Base-by-base conservation (phyloP, 2,329 filamentous ascomycete species). In the Periconia sp. region DNA sequence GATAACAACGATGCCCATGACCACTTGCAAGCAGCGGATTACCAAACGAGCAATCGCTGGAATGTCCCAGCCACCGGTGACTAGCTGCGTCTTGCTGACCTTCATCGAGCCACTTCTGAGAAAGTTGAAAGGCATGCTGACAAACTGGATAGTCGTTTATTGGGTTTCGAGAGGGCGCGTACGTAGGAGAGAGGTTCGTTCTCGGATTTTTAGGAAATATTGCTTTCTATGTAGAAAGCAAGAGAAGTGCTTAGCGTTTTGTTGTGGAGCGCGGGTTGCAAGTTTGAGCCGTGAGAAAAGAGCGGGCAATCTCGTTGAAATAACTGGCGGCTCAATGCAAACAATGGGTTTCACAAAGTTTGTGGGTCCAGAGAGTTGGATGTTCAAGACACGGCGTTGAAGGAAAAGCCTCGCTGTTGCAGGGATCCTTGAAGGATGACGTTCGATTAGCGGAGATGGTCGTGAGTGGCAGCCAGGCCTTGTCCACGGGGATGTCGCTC, bases 1-100 rank as follows among this genome's bases (percentile, higher is more conserved):
- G 52, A 86, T 85, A 40, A 94, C 87, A 1, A 87, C 81, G 43
- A 95, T 72, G 11, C 84, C 89, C 52, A 95, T 78, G 43, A 88
- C 79, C 61, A 96, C 85, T 62, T 92, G 88, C 48, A 86, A 71
- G 67, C 92, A 78, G 65, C 92, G 87, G n/a, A 91, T 72, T 52
- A 79, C 53, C 17, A 78, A 73, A 62, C 87, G 86, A n/a, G n/a
- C n/a, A n/a, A n/a, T n/a, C n/a, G n/a, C n/a, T n/a, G n/a, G n/a
- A n/a, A n/a, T n/a, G n/a, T n/a, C n/a, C n/a, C n/a, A n/a, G n/a
- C n/a, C n/a, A n/a, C n/a, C n/a, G n/a, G n/a, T n/a, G n/a, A n/a
- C n/a, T n/a, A 25, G 12, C 23, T 25, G 7, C 40, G 53, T 49
- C 46, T 67, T 68, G 26, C 67, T 61, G 54, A 56, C 57, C 40